These are phyloP conservation scores for Termitomyces sp. DNA, from an alignment of 768 basidiomycete species.

Conservation along the genomic window DNA sequence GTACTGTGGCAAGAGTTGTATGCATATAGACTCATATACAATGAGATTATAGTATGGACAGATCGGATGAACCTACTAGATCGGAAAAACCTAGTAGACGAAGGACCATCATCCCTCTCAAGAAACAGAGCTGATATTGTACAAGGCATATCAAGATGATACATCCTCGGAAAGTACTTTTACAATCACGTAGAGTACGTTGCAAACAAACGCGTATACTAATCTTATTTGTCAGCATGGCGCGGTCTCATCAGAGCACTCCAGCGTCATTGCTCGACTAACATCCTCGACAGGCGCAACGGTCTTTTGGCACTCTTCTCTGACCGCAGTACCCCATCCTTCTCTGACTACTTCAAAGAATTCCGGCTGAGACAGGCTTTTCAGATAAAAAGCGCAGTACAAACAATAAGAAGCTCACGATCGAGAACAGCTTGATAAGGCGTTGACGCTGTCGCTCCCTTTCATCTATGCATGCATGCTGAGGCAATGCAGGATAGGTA, in stretches of 20 bases:
- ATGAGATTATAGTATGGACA: not conserved
- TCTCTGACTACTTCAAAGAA: not conserved
- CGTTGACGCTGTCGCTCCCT: not conserved
- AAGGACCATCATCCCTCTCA: not conserved
- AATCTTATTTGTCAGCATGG: not conserved
- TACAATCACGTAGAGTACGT: not conserved
- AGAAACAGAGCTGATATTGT: not conserved
- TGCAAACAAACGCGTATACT: too few relatives aligned
- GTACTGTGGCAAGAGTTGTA: too few relatives aligned
- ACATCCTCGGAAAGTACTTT: not conserved
- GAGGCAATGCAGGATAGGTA: not conserved
- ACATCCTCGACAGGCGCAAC: not conserved
- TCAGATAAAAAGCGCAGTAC: not conserved
- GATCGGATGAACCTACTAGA: not conserved
- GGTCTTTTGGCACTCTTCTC: not conserved
- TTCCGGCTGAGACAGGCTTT: not conserved
- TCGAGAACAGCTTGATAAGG: not conserved
- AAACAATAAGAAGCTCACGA: not conserved
- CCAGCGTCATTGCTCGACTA: not conserved
- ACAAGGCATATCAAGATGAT: not conserved
- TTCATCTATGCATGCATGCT: not conserved
- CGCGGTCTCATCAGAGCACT: not conserved
- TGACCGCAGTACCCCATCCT: not conserved
- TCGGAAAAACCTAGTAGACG: too few relatives aligned
- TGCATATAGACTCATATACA: not conserved